A percentile compares a stretch with the other conserved stretches of the same genome.
phyloP scores from a whole-genome alignment of 2,329 filamentous ascomycete species.

The Aphanoascus verrucosus region DNA sequence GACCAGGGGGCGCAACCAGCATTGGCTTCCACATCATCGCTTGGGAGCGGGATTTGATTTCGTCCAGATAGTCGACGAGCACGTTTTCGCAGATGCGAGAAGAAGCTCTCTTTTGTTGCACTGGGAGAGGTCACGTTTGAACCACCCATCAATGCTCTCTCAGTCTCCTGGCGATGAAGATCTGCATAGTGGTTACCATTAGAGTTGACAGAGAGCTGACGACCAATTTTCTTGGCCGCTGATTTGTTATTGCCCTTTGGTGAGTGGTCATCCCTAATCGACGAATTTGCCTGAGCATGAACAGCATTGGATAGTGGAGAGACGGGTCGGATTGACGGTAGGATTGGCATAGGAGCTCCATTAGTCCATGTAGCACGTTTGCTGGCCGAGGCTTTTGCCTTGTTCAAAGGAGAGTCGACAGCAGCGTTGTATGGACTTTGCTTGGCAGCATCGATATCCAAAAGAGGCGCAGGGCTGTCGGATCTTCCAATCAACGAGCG shows the following conservation, averaged over 20 bases:
- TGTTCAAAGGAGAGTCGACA: slow-evolving; percentile 32
- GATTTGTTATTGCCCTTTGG: slow-evolving; percentile 45
- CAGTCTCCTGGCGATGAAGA: slow-evolving; percentile 78
- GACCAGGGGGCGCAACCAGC: slow-evolving; percentile 84
- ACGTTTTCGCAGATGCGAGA: slow-evolving; percentile 89
- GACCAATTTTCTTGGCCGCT: slow-evolving; percentile 77
- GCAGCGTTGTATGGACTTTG: slow-evolving; percentile 1
- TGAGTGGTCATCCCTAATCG: slow-evolving; percentile 36
- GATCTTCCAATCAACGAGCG: slow-evolving; percentile 81
- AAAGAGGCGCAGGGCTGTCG: slow-evolving; percentile 54
- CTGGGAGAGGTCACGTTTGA: slow-evolving; percentile 64
- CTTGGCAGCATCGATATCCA: slow-evolving; percentile 24
- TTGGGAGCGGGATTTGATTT: slow-evolving; percentile 70
- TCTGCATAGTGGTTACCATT: slow-evolving; percentile 89
- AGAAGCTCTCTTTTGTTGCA: slow-evolving; percentile 78
- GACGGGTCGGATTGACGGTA: slow-evolving; percentile 87
- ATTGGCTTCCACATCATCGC: slow-evolving; percentile 84
- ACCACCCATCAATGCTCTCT: slow-evolving; percentile 77
- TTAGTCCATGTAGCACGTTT: slow-evolving; percentile 95
- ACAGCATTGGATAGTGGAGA: slow-evolving; percentile 93
- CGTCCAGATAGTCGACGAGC: slow-evolving; percentile 85
- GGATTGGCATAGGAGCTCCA: slow-evolving; percentile 83
- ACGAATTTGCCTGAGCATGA: slow-evolving; percentile 71
- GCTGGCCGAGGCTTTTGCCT: slow-evolving; percentile 44
- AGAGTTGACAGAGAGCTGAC: slow-evolving; percentile 85